phyloP scores from a whole-genome alignment of 2,329 filamentous ascomycete genomes.

The Madurella mycetomatis region DNA sequence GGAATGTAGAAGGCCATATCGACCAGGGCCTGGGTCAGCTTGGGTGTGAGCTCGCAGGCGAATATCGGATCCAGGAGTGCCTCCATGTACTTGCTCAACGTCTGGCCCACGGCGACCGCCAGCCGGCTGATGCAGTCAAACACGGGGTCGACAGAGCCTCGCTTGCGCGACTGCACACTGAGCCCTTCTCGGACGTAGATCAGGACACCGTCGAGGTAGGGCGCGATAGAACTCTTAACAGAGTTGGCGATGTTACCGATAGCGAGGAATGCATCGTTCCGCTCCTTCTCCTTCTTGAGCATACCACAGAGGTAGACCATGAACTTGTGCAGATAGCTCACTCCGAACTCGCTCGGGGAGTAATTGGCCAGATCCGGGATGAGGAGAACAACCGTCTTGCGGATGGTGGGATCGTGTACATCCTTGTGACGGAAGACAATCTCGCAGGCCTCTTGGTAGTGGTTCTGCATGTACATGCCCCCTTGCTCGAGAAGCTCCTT shows the following conservation, averaged over 20 bases:
- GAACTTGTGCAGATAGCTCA: constrained; percentile 85
- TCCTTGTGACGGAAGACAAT: constrained; percentile 91
- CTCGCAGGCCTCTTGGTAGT: constrained; percentile 88
- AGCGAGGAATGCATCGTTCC: constrained; percentile 89
- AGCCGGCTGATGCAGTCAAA: constrained; percentile 98
- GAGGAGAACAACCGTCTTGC: constrained; percentile 82
- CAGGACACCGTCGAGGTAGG: constrained; percentile 90
- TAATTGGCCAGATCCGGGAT: constrained; percentile 93
- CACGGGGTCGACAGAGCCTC: constrained; percentile 68
- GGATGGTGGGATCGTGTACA: constrained; percentile 80
- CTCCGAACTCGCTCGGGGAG: constrained; percentile 82
- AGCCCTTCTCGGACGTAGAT: constrained; percentile 91
- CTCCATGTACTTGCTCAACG: constrained; percentile 97
- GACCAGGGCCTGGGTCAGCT: constrained; percentile 89
- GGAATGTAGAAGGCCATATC: constrained; percentile 99
- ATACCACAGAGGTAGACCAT: constrained; percentile 95
- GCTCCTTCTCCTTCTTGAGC: constrained; percentile 90
- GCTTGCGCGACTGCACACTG: constrained; percentile 67
- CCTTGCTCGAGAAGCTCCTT: constrained; percentile 92
- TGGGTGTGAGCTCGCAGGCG: constrained; percentile 88
- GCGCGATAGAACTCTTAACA: constrained; percentile 89
- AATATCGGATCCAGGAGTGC: constrained; percentile 93
- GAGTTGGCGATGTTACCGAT: constrained; percentile 96
- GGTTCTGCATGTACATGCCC: constrained; percentile 98
- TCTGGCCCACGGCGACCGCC: constrained; percentile 90